These are phyloP conservation scores for Posidonia australis DNA, from an alignment of 106 monocot genomes.

Conservation along the genomic window DNA sequence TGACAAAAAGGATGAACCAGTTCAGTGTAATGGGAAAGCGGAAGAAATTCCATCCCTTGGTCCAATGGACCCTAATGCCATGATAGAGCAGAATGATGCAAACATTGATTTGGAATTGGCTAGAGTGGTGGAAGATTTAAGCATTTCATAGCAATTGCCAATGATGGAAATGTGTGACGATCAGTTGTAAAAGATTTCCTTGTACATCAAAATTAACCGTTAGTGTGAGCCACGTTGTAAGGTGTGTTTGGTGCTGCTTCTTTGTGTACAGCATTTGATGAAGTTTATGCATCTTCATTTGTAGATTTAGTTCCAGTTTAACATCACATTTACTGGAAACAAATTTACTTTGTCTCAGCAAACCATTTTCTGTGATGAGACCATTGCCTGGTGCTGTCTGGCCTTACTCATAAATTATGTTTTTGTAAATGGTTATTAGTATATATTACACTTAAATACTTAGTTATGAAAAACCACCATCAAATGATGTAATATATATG, in stretches of 20 bases:
- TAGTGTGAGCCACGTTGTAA: background rate
- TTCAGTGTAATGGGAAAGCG: background rate
- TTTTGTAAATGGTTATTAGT: too few species aligned
- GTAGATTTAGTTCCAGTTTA: background rate
- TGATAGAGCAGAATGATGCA: background rate
- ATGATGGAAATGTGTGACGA: background rate
- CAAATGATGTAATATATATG: too few species aligned
- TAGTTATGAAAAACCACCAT: too few species aligned
- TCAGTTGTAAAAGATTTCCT: background rate
- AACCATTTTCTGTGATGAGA: too few species aligned
- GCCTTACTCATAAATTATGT: too few species aligned
- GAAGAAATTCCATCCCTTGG: conserved; percentile 2
- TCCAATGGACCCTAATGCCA: background rate
- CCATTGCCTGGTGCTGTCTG: too few species aligned
- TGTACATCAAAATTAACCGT: conserved; percentile 2
- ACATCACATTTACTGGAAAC: background rate
- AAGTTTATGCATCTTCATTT: background rate
- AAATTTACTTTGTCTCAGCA: too few species aligned
- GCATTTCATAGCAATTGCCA: conserved; percentile 3
- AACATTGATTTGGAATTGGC: conserved; percentile 10
- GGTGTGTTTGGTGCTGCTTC: background rate
- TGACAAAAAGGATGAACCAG: background rate
- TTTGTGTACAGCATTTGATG: conserved; percentile 4
- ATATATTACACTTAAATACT: too few species aligned
- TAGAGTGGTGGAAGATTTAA: background rate